Percentiles rank a stretch among this genome's conserved stretches.
Conservation (phyloP, 2,329 filamentous ascomycete genomes). For the Polytolypa hystricis region DNA sequence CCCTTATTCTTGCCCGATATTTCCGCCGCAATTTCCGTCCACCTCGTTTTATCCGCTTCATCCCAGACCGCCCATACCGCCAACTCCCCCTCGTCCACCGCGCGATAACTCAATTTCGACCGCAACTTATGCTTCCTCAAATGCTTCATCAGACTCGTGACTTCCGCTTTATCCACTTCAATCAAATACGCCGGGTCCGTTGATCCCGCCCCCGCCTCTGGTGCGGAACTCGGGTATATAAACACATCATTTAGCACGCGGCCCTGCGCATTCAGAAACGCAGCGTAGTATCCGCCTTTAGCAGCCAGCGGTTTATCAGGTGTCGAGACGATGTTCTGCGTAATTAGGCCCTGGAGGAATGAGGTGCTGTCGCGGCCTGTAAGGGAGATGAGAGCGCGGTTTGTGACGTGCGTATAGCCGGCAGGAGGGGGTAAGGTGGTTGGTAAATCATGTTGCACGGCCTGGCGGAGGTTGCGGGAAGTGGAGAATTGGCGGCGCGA, state of each 20-base stretch:
- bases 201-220: slow-evolving; percentile 13
- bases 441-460: slow-evolving; percentile 13
- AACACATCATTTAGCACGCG: slow-evolving; percentile 83
- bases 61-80: slow-evolving; percentile 67
- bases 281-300: slow-evolving; percentile 61
- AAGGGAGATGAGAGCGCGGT: slow-evolving; percentile 68
- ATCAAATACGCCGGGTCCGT: slow-evolving; percentile 50
- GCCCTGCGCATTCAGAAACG: slow-evolving; percentile 76
- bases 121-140: slow-evolving; percentile 78
- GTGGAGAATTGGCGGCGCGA: slow-evolving; percentile 22
- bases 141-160: slow-evolving; percentile 53
- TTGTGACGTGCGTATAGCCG: slow-evolving; percentile 47
- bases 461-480: slow-evolving; percentile 8
- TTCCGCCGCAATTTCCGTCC: slow-evolving; percentile 22
- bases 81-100: slow-evolving; percentile 54
- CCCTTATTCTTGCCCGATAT: slow-evolving; percentile 5
- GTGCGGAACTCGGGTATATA: slow-evolving; percentile 55
- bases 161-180: slow-evolving; percentile 66
- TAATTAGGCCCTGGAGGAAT: slow-evolving; percentile 82
- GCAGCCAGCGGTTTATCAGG: slow-evolving; percentile 27
- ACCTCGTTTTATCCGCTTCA: slow-evolving; percentile 31
- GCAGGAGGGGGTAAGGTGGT: slow-evolving; percentile 28
- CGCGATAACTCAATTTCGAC: slow-evolving; percentile 60
- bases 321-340: slow-evolving; percentile 50
- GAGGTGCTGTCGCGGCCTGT: slow-evolving; percentile 67